Percentiles rank a stretch among this genome's conserved stretches.
Conservation (phyloP, 2,329 filamentous ascomycete species). For the Neoscytalidium dimidiatum region DNA sequence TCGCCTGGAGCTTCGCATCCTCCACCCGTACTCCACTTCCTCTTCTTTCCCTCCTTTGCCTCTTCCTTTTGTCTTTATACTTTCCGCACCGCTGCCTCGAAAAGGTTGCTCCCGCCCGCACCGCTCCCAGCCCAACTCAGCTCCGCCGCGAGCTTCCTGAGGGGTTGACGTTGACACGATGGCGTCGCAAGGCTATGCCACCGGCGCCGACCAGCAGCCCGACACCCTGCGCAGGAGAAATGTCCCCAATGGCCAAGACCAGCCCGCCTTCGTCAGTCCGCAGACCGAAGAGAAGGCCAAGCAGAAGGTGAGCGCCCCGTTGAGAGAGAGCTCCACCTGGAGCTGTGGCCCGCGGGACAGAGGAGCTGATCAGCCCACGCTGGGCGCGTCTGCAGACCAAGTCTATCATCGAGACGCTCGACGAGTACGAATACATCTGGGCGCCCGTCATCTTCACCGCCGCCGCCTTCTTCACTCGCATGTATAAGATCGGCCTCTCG, state of each 20-base stretch:
- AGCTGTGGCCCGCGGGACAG: constrained; percentile 10
- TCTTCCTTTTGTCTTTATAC: not conserved
- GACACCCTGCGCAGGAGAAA: constrained; percentile 51
- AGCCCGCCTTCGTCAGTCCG: constrained; percentile 33
- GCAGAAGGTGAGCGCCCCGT: constrained; percentile 42
- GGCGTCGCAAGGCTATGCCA: constrained; percentile 27
- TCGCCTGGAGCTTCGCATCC: constrained; percentile 17
- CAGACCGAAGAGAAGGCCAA: constrained; percentile 48
- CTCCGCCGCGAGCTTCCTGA: constrained; percentile 18
- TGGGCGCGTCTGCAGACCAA: constrained; percentile 38
- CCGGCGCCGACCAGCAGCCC: constrained; percentile 43
- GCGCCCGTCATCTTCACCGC: constrained; percentile 65
- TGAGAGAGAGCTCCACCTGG: not conserved
- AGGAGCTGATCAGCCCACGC: constrained; percentile 7
- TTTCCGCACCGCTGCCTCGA: not conserved
- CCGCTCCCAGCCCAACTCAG: constrained; percentile 7
- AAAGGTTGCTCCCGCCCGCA: not conserved
- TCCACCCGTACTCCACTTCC: constrained; percentile 4
- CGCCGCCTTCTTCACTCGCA: constrained; percentile 65
- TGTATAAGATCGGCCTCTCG: constrained; percentile 69
- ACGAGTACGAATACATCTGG: constrained; percentile 63
- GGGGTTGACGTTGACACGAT: constrained; percentile 19
- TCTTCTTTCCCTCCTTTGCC: constrained; percentile 18
- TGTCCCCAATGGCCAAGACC: constrained; percentile 33
- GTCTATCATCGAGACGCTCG: constrained; percentile 63